A percentile compares a stretch with the other conserved stretches of the same genome.
These are phyloP conservation scores for Rosa hybrid DNA, from an alignment of 331 rosid genomes.

Conservation along the genomic window DNA sequence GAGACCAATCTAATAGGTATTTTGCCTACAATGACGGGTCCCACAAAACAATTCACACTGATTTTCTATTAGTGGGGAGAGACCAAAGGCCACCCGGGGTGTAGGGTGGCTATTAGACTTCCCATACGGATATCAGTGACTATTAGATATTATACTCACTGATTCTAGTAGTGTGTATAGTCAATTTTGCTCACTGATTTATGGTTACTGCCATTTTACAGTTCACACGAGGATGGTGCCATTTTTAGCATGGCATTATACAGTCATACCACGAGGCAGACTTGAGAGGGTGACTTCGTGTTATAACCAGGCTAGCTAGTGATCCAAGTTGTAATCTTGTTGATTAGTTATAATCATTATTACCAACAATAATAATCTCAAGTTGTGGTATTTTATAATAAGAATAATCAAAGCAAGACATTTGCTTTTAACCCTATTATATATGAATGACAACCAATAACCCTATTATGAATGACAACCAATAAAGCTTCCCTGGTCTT, in stretches of 20 bases:
- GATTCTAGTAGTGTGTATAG: no score
- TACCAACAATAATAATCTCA: background rate
- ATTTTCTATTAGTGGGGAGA: no score
- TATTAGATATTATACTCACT: no score
- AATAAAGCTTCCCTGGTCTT: background rate
- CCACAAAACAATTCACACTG: no score
- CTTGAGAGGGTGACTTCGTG: background rate
- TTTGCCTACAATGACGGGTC: no score
- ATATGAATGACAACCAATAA: slow-evolving; percentile 2
- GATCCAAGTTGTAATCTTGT: background rate
- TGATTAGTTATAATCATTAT: background rate
- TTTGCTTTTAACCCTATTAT: slow-evolving; percentile 3
- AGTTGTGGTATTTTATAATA: background rate
- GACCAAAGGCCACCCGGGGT: no score
- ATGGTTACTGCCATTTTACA: background rate
- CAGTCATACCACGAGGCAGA: background rate
- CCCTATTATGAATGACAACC: slow-evolving; percentile 1
- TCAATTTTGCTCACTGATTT: no score
- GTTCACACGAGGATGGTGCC: slow-evolving; percentile 6
- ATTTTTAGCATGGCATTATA: background rate
- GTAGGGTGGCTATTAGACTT: no score
- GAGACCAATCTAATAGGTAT: no score
- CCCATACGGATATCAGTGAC: no score
- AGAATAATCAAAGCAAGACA: background rate
- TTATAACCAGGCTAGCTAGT: background rate